Base-by-base conservation (phyloP, 1,139 yeast species). In the Yamadazyma siamensis region DNA sequence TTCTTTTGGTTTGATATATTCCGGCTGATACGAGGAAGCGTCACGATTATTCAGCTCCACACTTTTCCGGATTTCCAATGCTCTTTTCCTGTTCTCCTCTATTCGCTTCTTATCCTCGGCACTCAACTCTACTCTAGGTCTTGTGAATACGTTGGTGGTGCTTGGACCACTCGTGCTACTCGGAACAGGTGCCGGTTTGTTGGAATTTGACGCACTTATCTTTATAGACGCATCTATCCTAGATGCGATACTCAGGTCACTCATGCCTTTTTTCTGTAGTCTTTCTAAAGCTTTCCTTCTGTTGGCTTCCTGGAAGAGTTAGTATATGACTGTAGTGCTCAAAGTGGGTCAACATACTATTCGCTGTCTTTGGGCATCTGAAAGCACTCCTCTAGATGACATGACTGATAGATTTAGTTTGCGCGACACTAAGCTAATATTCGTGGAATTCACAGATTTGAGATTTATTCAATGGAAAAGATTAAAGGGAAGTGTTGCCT, bases 241-340 rank as follows among this genome's bases (percentile, higher is more conserved):
- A 3, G 53, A 41, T 5, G 38, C 39, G 2, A 46, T 27, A 6
- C 49, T 43, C 35, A 29, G 13, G 28, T 41, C 32, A n/a, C 33
- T 31, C 28, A 42, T 27, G 62, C 75, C 51, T 28, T 74, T 62
- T 32, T 67, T 69, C 34, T 71, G 66, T 17, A 80, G 63, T 39
- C 80, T 56, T 33, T 75, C 82, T 13, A 77, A 49, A 0, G 87
- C 88, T 35, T 70, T 61, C 24, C 71, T 65, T 34, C 87, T 59
- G 45, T 78, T 77, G 13, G 71, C 76, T 27, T 75, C 83, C 77
- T 74, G 24, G 12, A 4, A 5, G 6, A 5, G 46, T 49, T 44
- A 48, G 53, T 48, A 39, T 18, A 13, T 15, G 14, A 16, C 9
- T 5, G 19, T 6, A 14, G 21, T 13, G 15, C 2, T n/a, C 7